Evolutionary conservation across 2,329 filamentous ascomycete genomes (phyloP).

Genomic region (Colletotrichum echinochloae): DNA sequence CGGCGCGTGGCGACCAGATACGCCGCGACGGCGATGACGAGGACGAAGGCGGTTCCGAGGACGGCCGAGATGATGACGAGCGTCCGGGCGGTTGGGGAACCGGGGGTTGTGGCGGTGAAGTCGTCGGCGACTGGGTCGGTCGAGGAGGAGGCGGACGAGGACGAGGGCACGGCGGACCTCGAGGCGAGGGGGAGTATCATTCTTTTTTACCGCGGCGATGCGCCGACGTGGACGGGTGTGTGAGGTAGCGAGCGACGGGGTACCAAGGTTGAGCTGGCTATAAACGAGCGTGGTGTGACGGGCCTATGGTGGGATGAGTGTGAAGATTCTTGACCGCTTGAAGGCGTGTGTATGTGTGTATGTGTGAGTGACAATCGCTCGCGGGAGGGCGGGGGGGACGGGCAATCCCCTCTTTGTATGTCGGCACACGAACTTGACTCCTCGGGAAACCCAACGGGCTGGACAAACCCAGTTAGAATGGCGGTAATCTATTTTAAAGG

Average conservation of each 20-base stretch:
- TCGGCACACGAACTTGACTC: not conserved
- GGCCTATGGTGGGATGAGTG: not conserved
- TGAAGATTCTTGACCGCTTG: constrained; percentile 20
- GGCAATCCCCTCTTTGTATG: constrained; percentile 19
- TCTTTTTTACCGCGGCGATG: not conserved
- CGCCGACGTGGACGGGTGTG: not conserved
- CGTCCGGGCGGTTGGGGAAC: constrained; percentile 1
- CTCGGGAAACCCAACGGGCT: not conserved
- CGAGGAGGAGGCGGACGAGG: not conserved
- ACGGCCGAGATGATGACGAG: constrained; percentile 29
- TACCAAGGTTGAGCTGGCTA: not conserved
- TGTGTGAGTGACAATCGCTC: constrained; percentile 3
- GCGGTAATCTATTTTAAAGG: constrained; percentile 36
- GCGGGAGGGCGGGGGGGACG: constrained; percentile 7
- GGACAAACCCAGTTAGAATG: not conserved
- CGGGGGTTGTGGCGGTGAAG: constrained; percentile 11
- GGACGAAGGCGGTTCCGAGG: constrained; percentile 12
- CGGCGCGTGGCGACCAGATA: constrained; percentile 2
- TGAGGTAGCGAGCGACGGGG: constrained; percentile 21
- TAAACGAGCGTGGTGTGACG: constrained; percentile 30
- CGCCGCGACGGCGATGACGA: not conserved
- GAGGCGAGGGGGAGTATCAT: constrained; percentile 21
- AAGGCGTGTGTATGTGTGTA: not conserved
- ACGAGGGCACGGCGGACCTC: constrained; percentile 15
- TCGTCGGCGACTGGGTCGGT: constrained; percentile 32